Base-by-base conservation (phyloP, 2,329 filamentous ascomycete genomes). In the Phyllosticta citribraziliensis region DNA sequence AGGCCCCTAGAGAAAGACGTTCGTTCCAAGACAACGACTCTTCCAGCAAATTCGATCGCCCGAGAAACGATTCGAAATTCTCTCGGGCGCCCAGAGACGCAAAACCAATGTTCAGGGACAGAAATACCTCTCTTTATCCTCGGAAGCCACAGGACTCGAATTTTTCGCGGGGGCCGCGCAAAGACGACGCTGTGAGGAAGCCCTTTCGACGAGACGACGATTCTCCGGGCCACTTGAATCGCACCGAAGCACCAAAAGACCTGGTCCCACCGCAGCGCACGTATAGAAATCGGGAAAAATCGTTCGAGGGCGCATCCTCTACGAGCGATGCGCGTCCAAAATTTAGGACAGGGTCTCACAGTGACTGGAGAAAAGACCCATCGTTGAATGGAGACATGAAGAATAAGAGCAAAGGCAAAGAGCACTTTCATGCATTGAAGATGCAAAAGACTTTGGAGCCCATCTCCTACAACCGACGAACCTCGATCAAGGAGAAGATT, bases 361-460 rank as follows among this genome's bases (percentile, higher is more conserved):
- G 11, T 14, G 33, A 40, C 33, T 14, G 11, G 33, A 17, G 33
- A 40, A 9, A 12, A 40, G 14, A 14, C 5, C 33, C 33, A 14
- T 17, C 11, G 10, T 12, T 5, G 4, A 40, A 40, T 40, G 11
- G 11, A 12, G 11, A 12, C 11, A 17, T 17, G 33, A 12, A 12
- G 33, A 40, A 11, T 2, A 17, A 17, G 33, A 40, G 27, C 27
- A 30, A 40, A 11, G 33, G 33, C 5, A 40, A 40, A 17, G 33
- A 40, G 4, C 33, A 52, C 22, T 88, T 84, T 74, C 92, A 95
- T 72, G 92, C 93, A 4, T 79, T 97, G 73, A 96, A 95, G 77
- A 97, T 97, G 93, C 93, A 97, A 72, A 85, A 86, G 57, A 81
- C 88, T 1, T 78, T 97, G 65, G 79, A 89, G 2, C 84, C 86